Base-by-base conservation (phyloP, 139 green algal genomes). In the Chlamydomonas eustigma region DNA sequence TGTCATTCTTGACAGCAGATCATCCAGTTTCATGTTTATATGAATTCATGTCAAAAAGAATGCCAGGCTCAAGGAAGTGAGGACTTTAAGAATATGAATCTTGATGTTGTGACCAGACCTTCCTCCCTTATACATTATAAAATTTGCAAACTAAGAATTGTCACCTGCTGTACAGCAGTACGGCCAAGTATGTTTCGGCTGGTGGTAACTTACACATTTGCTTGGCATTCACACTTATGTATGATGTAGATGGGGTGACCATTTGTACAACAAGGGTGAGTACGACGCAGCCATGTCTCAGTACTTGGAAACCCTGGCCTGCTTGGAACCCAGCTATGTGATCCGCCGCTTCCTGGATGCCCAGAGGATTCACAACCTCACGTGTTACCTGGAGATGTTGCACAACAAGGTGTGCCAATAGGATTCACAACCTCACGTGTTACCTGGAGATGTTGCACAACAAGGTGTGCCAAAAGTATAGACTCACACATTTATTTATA, bases 361-460 rank as follows among this genome's bases (percentile, higher is more conserved):
- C 18, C 92, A 97, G 84, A 82, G 94, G 70, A 94, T 97, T 39
- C 80, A 92, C 81, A 88, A 90, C 73, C 89, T 98, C 2, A 94
- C 94, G 0, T 44, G 34, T 12, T 72, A 98, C 84, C 80, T 98
- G 44, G 94, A 98, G 82, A 33, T 77, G 37, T 85, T 98, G 74
- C 95, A 98, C 44, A 58, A 12, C 44, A 58, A 58, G 44, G 44
- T 58, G 18, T 18, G 18, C 12, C 18, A 58, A 12, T 58, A 28
- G 18, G 12, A 58, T 58, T 18, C 44, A 58, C 18, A 58, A 58
- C 44, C 44, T 58, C 44, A 18, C 44, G 12, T 70, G 69, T 25
- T 98, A 98, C 85, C 80, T 98, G 51, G 94, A 98, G 82, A 33
- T 77, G 37, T 85, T 98, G 74, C 95, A 98, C 44, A n/a, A n/a